Evolutionary conservation across 768 basidiomycete species (phyloP).

Genomic region (Gymnopilus dilepis): DNA sequence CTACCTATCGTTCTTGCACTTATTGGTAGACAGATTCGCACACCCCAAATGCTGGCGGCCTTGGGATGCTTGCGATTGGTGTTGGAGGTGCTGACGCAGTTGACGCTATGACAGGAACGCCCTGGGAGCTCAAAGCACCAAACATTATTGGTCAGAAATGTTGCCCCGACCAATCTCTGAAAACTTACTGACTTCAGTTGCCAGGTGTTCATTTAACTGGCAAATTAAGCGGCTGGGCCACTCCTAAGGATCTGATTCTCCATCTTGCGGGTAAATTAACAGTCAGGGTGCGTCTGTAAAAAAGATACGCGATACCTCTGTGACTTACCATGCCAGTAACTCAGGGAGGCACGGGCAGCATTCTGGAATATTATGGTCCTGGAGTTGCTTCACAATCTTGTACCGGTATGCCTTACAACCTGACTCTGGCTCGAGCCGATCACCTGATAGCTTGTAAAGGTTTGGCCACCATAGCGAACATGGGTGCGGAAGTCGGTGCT

Average conservation of each 20-base stretch:
- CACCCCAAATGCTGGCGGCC: constrained; percentile 97
- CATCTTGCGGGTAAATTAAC: constrained; percentile 94
- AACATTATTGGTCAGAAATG: constrained; percentile 69
- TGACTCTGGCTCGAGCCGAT: not conserved
- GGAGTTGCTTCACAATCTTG: constrained; percentile 90
- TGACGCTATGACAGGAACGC: constrained; percentile 96
- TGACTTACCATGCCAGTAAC: not conserved
- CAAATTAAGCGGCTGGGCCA: constrained; percentile 87
- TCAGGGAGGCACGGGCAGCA: constrained; percentile 94
- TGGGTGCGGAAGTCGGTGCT: constrained; percentile 99
- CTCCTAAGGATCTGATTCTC: constrained; percentile 95
- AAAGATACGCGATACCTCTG: not conserved
- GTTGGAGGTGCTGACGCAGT: constrained; percentile 99
- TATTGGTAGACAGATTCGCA: constrained; percentile 73
- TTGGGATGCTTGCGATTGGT: constrained; percentile 95
- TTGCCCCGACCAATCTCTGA: not conserved
- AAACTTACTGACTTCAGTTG: not conserved
- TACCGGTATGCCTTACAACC: constrained; percentile 61
- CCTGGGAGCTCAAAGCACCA: constrained; percentile 97
- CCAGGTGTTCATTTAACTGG: constrained; percentile 89
- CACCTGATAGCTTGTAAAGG: constrained; percentile 45
- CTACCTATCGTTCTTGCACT: not conserved
- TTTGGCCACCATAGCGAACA: constrained; percentile 95
- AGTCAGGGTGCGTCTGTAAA: constrained; percentile 67
- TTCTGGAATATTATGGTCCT: constrained; percentile 96